Conservation (phyloP, 768 basidiomycete species). For the Lentinula sp. region DNA sequence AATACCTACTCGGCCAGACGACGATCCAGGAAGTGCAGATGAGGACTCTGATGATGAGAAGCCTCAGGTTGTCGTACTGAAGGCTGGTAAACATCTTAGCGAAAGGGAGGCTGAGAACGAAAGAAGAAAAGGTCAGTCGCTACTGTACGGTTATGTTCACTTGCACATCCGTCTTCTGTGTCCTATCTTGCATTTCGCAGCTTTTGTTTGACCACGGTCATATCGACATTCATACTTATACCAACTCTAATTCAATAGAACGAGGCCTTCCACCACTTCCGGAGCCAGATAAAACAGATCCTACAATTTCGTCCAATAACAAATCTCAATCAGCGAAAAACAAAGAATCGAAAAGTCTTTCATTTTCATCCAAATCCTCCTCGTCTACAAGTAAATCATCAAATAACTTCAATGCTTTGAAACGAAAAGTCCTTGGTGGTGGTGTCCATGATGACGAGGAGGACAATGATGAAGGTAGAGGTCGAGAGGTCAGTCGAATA, state of each 20-base stretch:
- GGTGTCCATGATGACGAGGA: neutral
- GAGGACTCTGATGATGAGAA: conserved; percentile 50
- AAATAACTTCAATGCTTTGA: neutral
- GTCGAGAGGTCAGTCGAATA: neutral
- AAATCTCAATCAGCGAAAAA: neutral
- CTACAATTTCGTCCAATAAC: neutral
- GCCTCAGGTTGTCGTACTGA: conserved; percentile 27
- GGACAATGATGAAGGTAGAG: neutral
- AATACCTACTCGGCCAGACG: conserved; percentile 38
- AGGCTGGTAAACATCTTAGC: conserved; percentile 59
- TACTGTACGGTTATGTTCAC: neutral
- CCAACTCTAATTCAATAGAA: conserved; percentile 16
- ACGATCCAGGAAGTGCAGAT: conserved; percentile 43
- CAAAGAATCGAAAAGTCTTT: conserved; percentile 1
- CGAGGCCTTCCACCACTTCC: conserved; percentile 34
- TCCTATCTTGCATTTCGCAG: neutral
- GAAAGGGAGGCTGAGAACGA: conserved; percentile 52
- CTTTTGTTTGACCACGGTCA: neutral
- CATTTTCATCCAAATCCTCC: conserved; percentile 4
- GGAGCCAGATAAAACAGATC: conserved; percentile 8
- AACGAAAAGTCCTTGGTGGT: neutral
- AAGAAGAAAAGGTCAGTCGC: conserved; percentile 37
- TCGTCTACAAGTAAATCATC: neutral
- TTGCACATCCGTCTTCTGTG: no score
- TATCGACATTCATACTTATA: no score